A percentile compares a stretch with the other conserved stretches of the same genome.
phyloP scores from a whole-genome alignment of 75 land plant species.

The Selaginella moellendorffii region DNA sequence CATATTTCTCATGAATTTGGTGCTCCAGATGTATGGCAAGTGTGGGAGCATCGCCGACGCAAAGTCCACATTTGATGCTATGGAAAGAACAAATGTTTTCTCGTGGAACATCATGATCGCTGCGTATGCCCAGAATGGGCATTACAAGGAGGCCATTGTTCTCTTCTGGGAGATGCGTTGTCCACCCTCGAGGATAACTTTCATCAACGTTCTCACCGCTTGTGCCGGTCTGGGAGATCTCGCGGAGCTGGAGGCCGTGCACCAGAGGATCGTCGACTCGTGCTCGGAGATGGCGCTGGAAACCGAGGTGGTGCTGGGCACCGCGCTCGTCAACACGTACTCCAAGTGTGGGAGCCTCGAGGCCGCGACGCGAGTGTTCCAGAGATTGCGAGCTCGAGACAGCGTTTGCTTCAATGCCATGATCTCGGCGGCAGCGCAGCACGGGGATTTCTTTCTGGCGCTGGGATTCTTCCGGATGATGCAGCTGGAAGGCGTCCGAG shows the following conservation, averaged over 20 bases:
- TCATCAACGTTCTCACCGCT: not conserved
- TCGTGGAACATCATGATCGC: not conserved
- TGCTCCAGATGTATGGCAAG: not conserved
- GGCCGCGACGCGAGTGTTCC: no score
- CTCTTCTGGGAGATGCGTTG: not conserved
- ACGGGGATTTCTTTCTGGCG: not conserved
- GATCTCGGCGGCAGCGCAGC: not conserved
- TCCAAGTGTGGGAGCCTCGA: no score
- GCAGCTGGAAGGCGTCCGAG: not conserved
- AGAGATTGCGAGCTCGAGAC: not conserved
- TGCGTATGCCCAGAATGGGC: constrained; percentile 1
- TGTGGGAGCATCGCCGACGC: not conserved
- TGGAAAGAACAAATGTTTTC: not conserved
- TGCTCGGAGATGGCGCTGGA: not conserved
- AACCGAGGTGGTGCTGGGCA: not conserved
- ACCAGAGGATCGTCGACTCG: not conserved
- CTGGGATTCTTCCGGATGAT: not conserved
- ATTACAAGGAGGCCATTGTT: not conserved
- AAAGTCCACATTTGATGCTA: not conserved
- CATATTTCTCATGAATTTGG: not conserved
- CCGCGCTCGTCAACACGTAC: not conserved
- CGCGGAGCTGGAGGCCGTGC: not conserved
- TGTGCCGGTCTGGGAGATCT: not conserved
- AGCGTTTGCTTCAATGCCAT: not conserved
- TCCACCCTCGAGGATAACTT: not conserved